phyloP scores from a whole-genome alignment of 352 stramenopile species.

The Globisporangium solare region DNA sequence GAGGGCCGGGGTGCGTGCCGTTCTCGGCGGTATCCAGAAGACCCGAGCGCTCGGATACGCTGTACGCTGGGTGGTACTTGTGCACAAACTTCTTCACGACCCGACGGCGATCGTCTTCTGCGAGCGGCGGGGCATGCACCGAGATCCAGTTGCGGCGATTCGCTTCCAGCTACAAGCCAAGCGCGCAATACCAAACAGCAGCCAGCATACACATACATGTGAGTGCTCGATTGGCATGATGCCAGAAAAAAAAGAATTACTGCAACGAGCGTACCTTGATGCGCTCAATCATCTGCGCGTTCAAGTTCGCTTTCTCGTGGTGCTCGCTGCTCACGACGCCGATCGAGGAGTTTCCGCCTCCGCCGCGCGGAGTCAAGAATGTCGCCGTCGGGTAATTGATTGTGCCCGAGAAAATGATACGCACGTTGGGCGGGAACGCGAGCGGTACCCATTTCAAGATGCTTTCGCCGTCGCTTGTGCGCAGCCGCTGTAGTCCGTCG shows the following conservation, averaged over 20 bases:
- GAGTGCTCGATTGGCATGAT: background rate
- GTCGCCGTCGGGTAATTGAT: constrained; percentile 44
- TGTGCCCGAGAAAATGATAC: constrained; percentile 79
- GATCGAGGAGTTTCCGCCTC: background rate
- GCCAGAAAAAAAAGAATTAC: too few species aligned
- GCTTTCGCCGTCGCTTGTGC: constrained; percentile 82
- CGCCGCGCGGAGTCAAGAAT: constrained; percentile 18
- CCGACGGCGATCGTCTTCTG: constrained; percentile 51
- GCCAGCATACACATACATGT: background rate
- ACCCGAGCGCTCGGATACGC: background rate
- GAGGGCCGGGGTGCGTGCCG: background rate
- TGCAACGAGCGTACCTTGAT: constrained; percentile 43
- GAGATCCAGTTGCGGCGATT: constrained; percentile 73
- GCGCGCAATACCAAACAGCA: background rate
- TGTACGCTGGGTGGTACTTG: constrained; percentile 21
- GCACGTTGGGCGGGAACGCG: constrained; percentile 83
- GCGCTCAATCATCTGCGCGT: constrained; percentile 73
- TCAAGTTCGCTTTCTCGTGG: constrained; percentile 52
- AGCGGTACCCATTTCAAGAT: constrained; percentile 91
- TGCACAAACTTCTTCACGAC: constrained; percentile 66
- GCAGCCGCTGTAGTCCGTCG: constrained; percentile 83
- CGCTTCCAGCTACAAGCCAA: constrained; percentile 51
- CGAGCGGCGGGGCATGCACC: constrained; percentile 48
- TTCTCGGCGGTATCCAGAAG: background rate
- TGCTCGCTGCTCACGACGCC: constrained; percentile 32